Percentiles rank a stretch among this genome's conserved stretches.
Conservation (phyloP, 352 stramenopile genomes). For the Phytophthora melonis region DNA sequence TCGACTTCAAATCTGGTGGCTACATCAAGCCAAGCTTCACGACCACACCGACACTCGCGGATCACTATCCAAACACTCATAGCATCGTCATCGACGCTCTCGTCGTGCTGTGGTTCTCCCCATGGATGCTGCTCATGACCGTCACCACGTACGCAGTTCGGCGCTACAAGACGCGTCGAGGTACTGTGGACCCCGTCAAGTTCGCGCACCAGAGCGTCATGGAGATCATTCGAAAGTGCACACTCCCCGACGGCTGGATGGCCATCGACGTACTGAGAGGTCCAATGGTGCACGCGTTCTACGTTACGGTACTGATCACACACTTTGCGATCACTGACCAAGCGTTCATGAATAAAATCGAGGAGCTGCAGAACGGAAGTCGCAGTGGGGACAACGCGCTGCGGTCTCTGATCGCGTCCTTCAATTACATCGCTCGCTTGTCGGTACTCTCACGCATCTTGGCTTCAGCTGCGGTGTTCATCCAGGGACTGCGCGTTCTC, state of each 20-base stretch:
- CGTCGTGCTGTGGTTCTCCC: neutral
- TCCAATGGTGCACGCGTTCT: neutral
- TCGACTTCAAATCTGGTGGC: conserved; percentile 1
- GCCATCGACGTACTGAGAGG: neutral
- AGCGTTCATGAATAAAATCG: conserved; percentile 49
- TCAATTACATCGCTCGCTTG: conserved; percentile 37
- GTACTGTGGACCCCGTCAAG: neutral
- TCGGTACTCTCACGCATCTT: conserved; percentile 42
- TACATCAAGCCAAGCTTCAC: conserved; percentile 5
- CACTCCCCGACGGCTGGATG: conserved; percentile 1
- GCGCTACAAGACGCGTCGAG: neutral
- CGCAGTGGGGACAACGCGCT: conserved; percentile 10
- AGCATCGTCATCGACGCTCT: neutral
- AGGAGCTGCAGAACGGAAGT: conserved; percentile 28
- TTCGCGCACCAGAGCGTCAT: neutral
- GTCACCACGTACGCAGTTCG: neutral
- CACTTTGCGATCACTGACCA: conserved; percentile 34
- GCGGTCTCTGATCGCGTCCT: conserved; percentile 9
- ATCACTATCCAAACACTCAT: conserved; percentile 1
- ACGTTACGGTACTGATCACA: conserved; percentile 35
- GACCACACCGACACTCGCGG: neutral
- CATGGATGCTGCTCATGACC: conserved; percentile 1
- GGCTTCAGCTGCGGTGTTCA: conserved; percentile 42
- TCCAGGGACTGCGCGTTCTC: conserved; percentile 47
- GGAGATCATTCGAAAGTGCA: conserved; percentile 5